These are phyloP conservation scores for Candida ficus DNA, from an alignment of 805 yeast species.

Conservation along the genomic window DNA sequence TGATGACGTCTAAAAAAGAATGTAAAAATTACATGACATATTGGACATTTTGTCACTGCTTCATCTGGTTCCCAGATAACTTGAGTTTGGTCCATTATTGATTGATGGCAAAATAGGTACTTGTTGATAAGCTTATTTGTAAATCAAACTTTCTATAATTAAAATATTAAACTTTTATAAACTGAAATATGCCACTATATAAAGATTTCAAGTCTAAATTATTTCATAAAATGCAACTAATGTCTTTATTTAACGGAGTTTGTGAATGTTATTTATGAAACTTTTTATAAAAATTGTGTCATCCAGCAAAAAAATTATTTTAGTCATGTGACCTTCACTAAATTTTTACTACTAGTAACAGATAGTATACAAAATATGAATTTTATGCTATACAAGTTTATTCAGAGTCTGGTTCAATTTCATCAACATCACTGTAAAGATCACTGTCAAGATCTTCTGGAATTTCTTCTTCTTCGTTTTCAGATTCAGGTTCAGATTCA, in stretches of 20 bases:
- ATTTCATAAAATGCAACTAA: no score
- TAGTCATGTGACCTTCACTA: no score
- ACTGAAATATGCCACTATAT: no score
- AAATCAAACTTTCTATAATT: no score
- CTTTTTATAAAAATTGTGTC: neutral
- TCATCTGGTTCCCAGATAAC: slow-evolving; percentile 66
- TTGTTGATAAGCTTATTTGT: no score
- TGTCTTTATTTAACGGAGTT: no score
- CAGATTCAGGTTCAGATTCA: slow-evolving; percentile 33
- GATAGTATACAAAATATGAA: no score
- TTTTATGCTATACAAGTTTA: neutral
- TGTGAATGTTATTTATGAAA: no score
- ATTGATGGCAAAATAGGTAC: neutral
- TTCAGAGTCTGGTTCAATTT: slow-evolving; percentile 21
- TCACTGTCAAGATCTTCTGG: slow-evolving; percentile 45
- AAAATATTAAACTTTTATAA: no score
- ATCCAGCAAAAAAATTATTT: neutral
- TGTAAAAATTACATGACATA: slow-evolving; percentile 49
- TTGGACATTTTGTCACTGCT: slow-evolving; percentile 44
- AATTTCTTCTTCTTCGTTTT: slow-evolving; percentile 34
- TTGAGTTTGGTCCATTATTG: neutral
- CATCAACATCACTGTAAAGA: slow-evolving; percentile 39
- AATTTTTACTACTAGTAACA: no score
- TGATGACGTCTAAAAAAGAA: slow-evolving; percentile 75
- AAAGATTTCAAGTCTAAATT: no score